Evolutionary conservation across 176 grass and related monocot genomes (phyloP).

Genomic region (Ensete glaucum): DNA sequence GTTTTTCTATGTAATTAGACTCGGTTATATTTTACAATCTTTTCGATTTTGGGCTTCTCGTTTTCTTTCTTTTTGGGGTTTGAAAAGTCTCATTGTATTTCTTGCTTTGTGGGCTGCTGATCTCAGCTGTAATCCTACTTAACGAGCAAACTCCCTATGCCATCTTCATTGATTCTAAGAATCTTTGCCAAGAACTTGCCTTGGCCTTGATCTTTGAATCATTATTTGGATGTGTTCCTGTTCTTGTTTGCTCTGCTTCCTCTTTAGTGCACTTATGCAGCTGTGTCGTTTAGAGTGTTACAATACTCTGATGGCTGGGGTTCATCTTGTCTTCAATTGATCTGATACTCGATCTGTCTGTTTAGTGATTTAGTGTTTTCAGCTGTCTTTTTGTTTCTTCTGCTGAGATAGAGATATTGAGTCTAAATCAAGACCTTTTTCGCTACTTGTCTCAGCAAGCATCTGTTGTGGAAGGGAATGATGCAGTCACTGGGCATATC

Average conservation of each 20-base stretch:
- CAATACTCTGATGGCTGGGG: background rate
- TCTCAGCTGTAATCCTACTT: background rate
- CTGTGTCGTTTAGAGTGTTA: too few relatives aligned
- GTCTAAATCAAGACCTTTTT: conserved; percentile 11
- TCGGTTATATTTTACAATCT: background rate
- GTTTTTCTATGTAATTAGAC: background rate
- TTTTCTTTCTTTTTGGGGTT: background rate
- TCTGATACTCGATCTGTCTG: too few relatives aligned
- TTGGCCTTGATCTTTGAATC: too few relatives aligned
- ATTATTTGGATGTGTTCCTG: too few relatives aligned
- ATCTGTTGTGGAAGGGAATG: conserved; percentile 41
- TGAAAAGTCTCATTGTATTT: background rate
- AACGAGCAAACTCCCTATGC: background rate
- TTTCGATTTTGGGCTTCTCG: background rate
- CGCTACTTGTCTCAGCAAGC: conserved; percentile 10
- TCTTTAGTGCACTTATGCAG: too few relatives aligned
- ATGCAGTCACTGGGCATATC: conserved; percentile 62
- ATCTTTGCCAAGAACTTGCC: too few relatives aligned
- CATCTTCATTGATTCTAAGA: too few relatives aligned
- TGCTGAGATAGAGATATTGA: conserved; percentile 18
- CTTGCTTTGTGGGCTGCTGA: too few relatives aligned
- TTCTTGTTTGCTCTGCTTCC: too few relatives aligned
- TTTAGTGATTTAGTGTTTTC: background rate
- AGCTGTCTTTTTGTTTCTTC: background rate
- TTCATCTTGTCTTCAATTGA: background rate